Evolutionary conservation across 2,329 filamentous ascomycete species (phyloP), one percentile per base, ranked within the genome.

Genomic region (Fusarium sp.): DNA sequence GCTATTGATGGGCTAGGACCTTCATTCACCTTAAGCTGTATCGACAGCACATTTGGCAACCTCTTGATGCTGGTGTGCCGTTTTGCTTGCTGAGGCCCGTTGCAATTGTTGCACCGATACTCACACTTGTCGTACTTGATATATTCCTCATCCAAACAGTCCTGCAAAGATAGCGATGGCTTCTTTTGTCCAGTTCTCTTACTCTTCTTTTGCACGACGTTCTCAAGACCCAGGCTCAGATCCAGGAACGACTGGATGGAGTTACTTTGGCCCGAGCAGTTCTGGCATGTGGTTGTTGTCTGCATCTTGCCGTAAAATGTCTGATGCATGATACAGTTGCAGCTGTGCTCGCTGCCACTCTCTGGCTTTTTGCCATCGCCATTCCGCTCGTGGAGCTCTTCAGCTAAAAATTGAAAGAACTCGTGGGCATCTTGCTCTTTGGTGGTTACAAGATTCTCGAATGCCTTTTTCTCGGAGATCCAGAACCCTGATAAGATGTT

Each of bases 341-440:
- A 98, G 70, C 80, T 87, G 73, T 88, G 86, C 74, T 88, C 86
- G 67, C 84, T 87, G 64, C 82, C 85, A 50, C 76, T 85, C 76
- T 85, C 87, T 30, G 86, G 86, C 71, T 82, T 86, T 75, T 89
- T 90, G 39, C 87, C 86, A 68, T 92, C 90, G 15, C 90, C 90
- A 71, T 94, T 96, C 40, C 93, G 87, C 75, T 92, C 88, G 76
- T 97, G 95, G 17, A 99, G 85, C 73, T 96, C 92, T 80, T 97
- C 95, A 35, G 96, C 91, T 33, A 98, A 87, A 75, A 97, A 97
- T 76, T 97, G 94, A 78, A 97, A 96, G 80, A 97, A 98, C 77
- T 98, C 95, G 76, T 98, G 95, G 1, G 95, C 95, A 76, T 98
- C 95, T 81, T 98, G 95, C 79, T 98, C 95, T 74, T 94, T 93